Evolutionary conservation across 108 stramenopile species (phyloP).

Genomic region (Skeletonema costatum): DNA sequence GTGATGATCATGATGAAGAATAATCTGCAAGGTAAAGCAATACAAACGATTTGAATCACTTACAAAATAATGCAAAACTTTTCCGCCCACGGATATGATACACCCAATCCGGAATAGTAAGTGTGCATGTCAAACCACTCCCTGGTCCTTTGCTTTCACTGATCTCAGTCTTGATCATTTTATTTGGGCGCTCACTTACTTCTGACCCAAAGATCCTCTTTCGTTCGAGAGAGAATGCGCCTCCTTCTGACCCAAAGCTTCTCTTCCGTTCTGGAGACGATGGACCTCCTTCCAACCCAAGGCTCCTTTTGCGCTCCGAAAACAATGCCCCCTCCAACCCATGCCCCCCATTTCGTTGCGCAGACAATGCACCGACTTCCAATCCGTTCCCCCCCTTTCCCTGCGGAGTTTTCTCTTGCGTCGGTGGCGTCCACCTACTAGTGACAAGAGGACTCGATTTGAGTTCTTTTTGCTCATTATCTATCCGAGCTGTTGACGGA

Average conservation of each 20-base stretch:
- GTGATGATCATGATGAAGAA: not conserved
- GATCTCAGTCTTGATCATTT: not conserved
- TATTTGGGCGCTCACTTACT: not conserved
- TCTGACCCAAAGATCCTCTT: not conserved
- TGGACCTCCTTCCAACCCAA: not conserved
- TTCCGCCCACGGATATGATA: not conserved
- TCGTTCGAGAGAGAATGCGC: not conserved
- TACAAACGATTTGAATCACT: not conserved
- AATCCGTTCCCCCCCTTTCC: no score
- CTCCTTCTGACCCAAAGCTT: not conserved
- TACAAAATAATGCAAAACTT: not conserved
- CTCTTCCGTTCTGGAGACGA: not conserved
- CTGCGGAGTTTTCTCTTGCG: not conserved
- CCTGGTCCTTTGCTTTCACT: not conserved
- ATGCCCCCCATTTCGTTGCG: no score
- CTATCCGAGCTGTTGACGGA: not conserved
- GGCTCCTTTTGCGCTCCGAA: no score
- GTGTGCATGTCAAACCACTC: not conserved
- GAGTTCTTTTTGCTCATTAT: not conserved
- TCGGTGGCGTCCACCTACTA: not conserved
- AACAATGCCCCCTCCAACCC: no score
- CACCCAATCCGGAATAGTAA: not conserved
- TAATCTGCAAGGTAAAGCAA: not conserved
- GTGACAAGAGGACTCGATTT: no score
- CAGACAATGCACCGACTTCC: no score